A percentile compares a stretch with the other conserved stretches of the same genome.
These are phyloP conservation scores for Globisporangium megalacanthum DNA, from an alignment of 352 stramenopile genomes.

Conservation along the genomic window DNA sequence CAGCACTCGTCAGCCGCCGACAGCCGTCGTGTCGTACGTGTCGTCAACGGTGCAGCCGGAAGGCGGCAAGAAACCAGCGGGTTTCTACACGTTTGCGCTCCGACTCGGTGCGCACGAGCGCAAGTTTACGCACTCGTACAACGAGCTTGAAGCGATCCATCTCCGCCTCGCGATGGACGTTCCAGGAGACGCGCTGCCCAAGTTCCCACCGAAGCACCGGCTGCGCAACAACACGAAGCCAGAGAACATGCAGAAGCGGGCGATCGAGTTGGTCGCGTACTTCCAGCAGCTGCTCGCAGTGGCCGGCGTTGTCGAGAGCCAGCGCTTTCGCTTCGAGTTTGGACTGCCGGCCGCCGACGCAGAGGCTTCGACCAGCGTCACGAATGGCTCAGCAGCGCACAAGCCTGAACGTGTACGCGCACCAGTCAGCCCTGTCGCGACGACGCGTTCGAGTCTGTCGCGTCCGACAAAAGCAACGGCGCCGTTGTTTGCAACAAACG, in stretches of 20 bases:
- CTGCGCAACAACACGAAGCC: constrained; percentile 76
- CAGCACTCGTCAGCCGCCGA: constrained; percentile 3
- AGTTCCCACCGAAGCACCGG: constrained; percentile 75
- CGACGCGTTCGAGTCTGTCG: constrained; percentile 1
- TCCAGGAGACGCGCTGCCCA: constrained; percentile 32
- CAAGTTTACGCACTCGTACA: constrained; percentile 57
- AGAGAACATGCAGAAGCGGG: constrained; percentile 84
- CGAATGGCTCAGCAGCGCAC: constrained; percentile 13
- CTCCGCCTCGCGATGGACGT: constrained; percentile 31
- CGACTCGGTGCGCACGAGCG: constrained; percentile 30
- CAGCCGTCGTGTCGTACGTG: constrained; percentile 37
- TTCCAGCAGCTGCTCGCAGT: constrained; percentile 57
- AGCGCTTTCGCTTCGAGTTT: constrained; percentile 65
- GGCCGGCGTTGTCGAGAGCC: constrained; percentile 41
- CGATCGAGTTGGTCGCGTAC: constrained; percentile 70
- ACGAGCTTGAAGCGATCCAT: constrained; percentile 72
- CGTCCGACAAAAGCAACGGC: constrained; percentile 23
- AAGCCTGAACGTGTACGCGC: not conserved
- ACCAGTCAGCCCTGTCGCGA: constrained; percentile 15
- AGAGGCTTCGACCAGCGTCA: not conserved
- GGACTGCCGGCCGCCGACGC: constrained; percentile 45
- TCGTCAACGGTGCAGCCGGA: constrained; percentile 50
- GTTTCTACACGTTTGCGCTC: constrained; percentile 69
- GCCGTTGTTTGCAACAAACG: constrained; percentile 31
- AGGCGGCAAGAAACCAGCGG: constrained; percentile 56